Evolutionary conservation across 352 stramenopile species (phyloP).

Genomic region (Phytopythium montanum): DNA sequence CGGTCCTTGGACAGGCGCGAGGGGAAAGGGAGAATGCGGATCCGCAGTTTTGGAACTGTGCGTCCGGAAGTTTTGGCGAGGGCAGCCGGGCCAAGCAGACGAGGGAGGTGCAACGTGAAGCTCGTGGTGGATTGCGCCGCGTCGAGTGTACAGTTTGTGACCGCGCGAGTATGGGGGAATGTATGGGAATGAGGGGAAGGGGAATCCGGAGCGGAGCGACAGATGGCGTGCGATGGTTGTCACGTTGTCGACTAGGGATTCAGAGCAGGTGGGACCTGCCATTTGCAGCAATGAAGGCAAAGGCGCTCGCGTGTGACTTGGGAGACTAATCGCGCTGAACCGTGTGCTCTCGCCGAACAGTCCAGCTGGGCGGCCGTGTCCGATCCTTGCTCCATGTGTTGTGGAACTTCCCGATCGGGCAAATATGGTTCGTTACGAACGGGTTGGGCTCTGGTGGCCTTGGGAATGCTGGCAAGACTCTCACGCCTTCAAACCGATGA

Average conservation of each 20-base stretch:
- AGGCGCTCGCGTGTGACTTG: background rate
- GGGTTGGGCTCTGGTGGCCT: background rate
- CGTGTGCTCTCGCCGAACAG: too few species aligned
- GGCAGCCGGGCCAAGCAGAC: background rate
- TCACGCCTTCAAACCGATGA: too few species aligned
- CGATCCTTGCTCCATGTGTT: too few species aligned
- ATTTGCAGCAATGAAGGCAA: background rate
- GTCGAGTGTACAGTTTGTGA: background rate
- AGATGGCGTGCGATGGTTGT: background rate
- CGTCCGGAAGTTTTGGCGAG: background rate
- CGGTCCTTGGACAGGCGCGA: background rate
- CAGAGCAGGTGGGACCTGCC: slow-evolving; percentile 1
- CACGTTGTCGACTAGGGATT: background rate
- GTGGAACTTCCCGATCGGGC: too few species aligned
- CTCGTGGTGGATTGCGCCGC: background rate
- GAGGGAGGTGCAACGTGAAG: too few species aligned
- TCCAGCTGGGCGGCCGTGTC: too few species aligned
- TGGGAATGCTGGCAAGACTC: background rate
- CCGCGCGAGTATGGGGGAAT: background rate
- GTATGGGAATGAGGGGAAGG: slow-evolving; percentile 1
- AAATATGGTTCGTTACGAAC: background rate
- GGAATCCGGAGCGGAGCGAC: background rate
- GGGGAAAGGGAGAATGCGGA: background rate
- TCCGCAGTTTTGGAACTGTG: background rate
- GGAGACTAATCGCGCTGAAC: too few species aligned